These are phyloP conservation scores for Eucalyptus grandis DNA, from an alignment of 345 rosid species.

Conservation along the genomic window DNA sequence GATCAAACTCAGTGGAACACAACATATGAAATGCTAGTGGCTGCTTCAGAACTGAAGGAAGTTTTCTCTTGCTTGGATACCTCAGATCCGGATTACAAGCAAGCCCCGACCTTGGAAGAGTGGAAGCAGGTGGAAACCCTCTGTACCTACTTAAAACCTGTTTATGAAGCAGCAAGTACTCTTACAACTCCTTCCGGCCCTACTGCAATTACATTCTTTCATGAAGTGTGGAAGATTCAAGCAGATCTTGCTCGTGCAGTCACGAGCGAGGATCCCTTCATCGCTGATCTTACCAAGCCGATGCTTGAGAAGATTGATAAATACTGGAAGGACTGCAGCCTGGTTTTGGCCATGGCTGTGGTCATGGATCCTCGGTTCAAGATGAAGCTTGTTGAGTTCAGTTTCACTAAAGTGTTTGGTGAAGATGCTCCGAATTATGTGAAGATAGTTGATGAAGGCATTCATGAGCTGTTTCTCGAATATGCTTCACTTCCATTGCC, in stretches of 20 bases:
- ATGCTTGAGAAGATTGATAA: slow-evolving; percentile 59
- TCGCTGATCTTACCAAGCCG: slow-evolving; percentile 27
- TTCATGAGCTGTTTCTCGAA: slow-evolving; percentile 75
- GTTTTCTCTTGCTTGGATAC: slow-evolving; percentile 84
- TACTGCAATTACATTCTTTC: slow-evolving; percentile 51
- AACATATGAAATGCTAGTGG: slow-evolving; percentile 73
- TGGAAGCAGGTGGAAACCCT: slow-evolving; percentile 69
- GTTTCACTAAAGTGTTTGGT: slow-evolving; percentile 74
- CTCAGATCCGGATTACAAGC: slow-evolving; percentile 71
- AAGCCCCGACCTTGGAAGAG: slow-evolving; percentile 57
- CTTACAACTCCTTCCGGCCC: slow-evolving; percentile 36
- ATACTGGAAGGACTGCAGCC: slow-evolving; percentile 81
- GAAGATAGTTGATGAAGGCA: slow-evolving; percentile 69
- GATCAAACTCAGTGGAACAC: slow-evolving; percentile 75
- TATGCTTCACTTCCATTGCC: slow-evolving; percentile 67
- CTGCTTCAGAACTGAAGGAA: slow-evolving; percentile 78
- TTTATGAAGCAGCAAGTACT: slow-evolving; percentile 55
- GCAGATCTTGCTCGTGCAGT: slow-evolving; percentile 51
- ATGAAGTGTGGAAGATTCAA: slow-evolving; percentile 84
- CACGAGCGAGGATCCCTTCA: slow-evolving; percentile 47
- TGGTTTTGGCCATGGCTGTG: slow-evolving; percentile 73
- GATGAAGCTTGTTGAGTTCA: slow-evolving; percentile 93
- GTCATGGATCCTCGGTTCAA: slow-evolving; percentile 98
- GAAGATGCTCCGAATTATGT: slow-evolving; percentile 53
- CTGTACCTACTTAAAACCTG: slow-evolving; percentile 63